A percentile compares a stretch with the other conserved stretches of the same genome.
phyloP scores from a whole-genome alignment of 768 basidiomycete genomes.

The Hydnomerulius pinastri region DNA sequence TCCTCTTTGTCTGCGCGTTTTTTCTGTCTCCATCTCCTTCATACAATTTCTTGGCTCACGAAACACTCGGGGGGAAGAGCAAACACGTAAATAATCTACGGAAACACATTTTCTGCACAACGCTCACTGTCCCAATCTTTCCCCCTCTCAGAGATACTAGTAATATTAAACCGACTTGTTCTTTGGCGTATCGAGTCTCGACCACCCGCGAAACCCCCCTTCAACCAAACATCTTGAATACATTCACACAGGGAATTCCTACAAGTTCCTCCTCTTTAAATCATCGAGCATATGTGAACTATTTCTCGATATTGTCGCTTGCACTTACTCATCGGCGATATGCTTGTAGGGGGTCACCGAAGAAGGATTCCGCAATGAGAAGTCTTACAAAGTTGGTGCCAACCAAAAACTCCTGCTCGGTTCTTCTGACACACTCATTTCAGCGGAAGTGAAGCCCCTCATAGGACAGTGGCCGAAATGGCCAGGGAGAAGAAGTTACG shows the following conservation, averaged over 20 bases:
- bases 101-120: not conserved
- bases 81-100: conserved; percentile 13
- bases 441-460: conserved; percentile 30
- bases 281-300: conserved; percentile 19
- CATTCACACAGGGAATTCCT: not conserved
- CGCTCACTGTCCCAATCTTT: conserved; percentile 1
- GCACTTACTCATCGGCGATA: conserved; percentile 21
- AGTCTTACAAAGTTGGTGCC: conserved; percentile 21
- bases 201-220: not conserved
- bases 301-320: conserved; percentile 11
- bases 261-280: not conserved
- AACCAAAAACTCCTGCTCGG: not conserved
- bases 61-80: conserved; percentile 10
- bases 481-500: conserved; percentile 53
- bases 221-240: not conserved
- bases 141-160: conserved; percentile 6
- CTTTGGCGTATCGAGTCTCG: too few relatives aligned
- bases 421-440: conserved; percentile 11
- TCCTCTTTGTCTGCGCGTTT: conserved; percentile 20
- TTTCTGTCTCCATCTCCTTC: conserved; percentile 12
- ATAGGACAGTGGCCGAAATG: conserved; percentile 44
- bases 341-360: conserved; percentile 28
- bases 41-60: conserved; percentile 9
- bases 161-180: not conserved
- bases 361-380: conserved; percentile 21